Base-by-base conservation (phyloP, 2,329 filamentous ascomycete genomes). In the Ceratocystis variospora region DNA sequence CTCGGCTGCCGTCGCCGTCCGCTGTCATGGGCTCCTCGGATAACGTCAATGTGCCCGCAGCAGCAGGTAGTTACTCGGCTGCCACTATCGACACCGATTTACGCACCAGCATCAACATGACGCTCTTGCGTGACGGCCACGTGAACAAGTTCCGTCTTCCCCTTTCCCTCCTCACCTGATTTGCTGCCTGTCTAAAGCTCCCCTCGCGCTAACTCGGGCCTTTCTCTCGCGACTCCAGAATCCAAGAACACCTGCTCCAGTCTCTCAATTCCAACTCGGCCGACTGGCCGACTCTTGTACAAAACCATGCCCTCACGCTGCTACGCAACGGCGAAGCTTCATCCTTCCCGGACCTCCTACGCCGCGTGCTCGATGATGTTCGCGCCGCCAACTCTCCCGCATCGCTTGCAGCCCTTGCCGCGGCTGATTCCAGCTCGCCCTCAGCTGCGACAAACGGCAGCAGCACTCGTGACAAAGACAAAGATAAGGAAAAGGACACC, bases 161-260 rank as follows among this genome's bases (percentile, higher is more conserved):
- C 12, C 65, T 59, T 15, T 46, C 37, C 10, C 19, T 48, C 1
- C 46, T 48, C 17, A 41, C 57, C n/a, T n/a, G 19, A 19, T 48
- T 22, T 41, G 1, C 37, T 41, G 37, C 37, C 37, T 41, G 12
- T 41, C 37, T 41, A 15, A 41, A 41, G 37, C 37, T 41, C 37
- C 37, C 37, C 3, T 41, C 37, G 10, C 37, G 37, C 37, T 41
- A 41, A 41, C 37, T 41, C 37, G 37, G 37, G 37, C 37, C 37
- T 15, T 41, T 41, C 37, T 41, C 25, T 12, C 33, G 15, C 37
- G 37, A 41, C 37, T 41, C 12, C 72, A 86, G 84, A 70, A 87
- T 87, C 71, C 83, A 87, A 77, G 83, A 87, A 67, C 76, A 79
- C 55, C 80, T 87, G 72, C 80, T 86, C 53, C 83, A 87, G 75